Percentiles rank a stretch among this genome's conserved stretches.
Conservation (phyloP, 108 stramenopile species). For the Mediolabrus comicus region DNA sequence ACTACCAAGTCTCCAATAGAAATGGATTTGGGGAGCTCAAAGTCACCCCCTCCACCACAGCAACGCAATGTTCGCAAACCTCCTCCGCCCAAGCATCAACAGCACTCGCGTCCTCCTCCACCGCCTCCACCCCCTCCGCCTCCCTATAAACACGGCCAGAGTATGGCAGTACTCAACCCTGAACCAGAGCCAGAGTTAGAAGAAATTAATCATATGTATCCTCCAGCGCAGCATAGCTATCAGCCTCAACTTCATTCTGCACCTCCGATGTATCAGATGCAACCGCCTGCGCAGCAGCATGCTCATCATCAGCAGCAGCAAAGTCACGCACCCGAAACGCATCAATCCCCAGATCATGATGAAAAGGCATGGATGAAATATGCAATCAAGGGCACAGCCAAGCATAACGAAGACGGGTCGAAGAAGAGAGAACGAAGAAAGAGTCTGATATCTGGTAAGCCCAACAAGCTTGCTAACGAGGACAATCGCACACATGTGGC, state of each 20-base stretch:
- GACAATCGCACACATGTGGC: not conserved
- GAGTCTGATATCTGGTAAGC: not conserved
- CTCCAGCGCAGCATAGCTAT: not conserved
- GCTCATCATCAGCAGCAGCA: not conserved
- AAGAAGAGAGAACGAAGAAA: not conserved
- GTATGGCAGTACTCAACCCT: not conserved
- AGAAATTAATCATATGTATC: not conserved
- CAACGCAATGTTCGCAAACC: not conserved
- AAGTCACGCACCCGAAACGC: not conserved
- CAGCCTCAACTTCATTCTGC: not conserved
- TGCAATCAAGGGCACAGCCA: not conserved
- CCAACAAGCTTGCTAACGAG: not conserved
- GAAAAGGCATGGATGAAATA: not conserved
- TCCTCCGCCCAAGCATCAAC: not conserved
- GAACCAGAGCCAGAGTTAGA: not conserved
- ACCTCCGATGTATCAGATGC: not conserved
- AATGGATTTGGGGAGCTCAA: not conserved
- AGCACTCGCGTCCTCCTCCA: not conserved
- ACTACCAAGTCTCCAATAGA: not conserved
- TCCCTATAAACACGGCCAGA: not conserved
- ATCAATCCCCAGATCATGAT: not conserved
- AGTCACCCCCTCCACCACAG: not conserved
- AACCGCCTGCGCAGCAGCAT: not conserved
- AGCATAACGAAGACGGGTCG: not conserved
- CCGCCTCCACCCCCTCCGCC: not conserved